phyloP scores from a whole-genome alignment of 345 rosid genomes.

The Anacardium occidentale region DNA sequence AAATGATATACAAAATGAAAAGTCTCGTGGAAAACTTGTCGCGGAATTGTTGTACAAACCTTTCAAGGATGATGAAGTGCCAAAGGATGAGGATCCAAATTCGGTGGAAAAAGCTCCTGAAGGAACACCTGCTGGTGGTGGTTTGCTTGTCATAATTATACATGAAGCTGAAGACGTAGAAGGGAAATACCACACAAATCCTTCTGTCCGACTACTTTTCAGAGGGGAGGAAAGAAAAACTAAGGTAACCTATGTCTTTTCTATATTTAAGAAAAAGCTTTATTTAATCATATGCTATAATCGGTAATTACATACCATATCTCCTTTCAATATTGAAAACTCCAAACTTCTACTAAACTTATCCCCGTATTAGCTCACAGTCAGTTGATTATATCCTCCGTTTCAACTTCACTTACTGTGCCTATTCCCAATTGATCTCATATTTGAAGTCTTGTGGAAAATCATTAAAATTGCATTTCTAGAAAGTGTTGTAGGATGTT shows the following conservation, averaged over 20 bases:
- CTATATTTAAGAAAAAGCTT: not conserved
- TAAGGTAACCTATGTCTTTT: slow-evolving; percentile 43
- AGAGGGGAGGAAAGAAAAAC: slow-evolving; percentile 87
- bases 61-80: slow-evolving; percentile 55
- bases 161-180: slow-evolving; percentile 95
- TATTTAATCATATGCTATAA: too few relatives aligned
- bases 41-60: slow-evolving; percentile 70
- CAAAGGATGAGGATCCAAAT: slow-evolving; percentile 40
- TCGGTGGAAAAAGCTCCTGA: slow-evolving; percentile 80
- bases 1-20: slow-evolving; percentile 64
- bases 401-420: too few relatives aligned
- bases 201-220: slow-evolving; percentile 67
- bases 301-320: too few relatives aligned
- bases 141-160: slow-evolving; percentile 74
- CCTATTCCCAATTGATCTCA: too few relatives aligned
- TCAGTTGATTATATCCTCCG: too few relatives aligned
- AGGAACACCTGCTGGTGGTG: slow-evolving; percentile 84
- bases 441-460: too few relatives aligned
- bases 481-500: too few relatives aligned
- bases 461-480: too few relatives aligned
- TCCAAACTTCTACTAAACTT: too few relatives aligned
- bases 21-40: slow-evolving; percentile 73
- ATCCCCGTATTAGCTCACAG: too few relatives aligned
- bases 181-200: slow-evolving; percentile 94
- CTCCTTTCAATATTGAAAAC: too few relatives aligned